phyloP scores from a whole-genome alignment of 805 yeast genomes.

The Yamadazyma paraphyllophila region DNA sequence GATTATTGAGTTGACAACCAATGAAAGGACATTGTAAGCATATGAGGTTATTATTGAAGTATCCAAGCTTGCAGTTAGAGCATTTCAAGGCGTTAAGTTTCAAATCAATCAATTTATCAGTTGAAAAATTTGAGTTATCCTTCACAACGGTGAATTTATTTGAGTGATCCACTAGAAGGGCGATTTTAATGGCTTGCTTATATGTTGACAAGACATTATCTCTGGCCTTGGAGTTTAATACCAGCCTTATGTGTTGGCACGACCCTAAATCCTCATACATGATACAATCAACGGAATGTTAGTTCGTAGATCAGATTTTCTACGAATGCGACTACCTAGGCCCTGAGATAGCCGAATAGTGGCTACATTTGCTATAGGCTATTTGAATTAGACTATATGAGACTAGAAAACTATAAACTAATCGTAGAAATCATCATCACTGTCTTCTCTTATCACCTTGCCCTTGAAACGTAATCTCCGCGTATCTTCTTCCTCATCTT shows the following conservation, averaged over 20 bases:
- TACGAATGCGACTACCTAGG: too few species aligned
- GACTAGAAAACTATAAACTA: constrained; percentile 4
- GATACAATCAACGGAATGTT: background rate
- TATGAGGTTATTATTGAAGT: constrained; percentile 49
- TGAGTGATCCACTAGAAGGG: constrained; percentile 21
- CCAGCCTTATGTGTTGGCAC: constrained; percentile 49
- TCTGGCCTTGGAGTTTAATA: constrained; percentile 47
- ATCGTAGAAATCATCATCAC: constrained; percentile 28
- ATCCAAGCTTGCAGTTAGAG: constrained; percentile 43
- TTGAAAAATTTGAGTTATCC: constrained; percentile 39
- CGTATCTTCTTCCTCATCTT: constrained; percentile 51
- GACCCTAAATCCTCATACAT: constrained; percentile 23
- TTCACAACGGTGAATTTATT: constrained; percentile 27
- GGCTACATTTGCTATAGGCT: too few species aligned
- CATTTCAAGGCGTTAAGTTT: constrained; percentile 50
- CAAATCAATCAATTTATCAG: constrained; percentile 35
- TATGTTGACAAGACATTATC: constrained; percentile 51
- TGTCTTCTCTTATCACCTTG: constrained; percentile 52
- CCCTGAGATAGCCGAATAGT: too few species aligned
- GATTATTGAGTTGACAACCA: constrained; percentile 50
- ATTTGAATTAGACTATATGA: too few species aligned
- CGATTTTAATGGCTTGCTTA: constrained; percentile 49
- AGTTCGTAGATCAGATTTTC: constrained; percentile 6
- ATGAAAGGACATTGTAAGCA: constrained; percentile 78
- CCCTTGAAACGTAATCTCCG: constrained; percentile 46